Conservation (phyloP, 495 filamentous ascomycete genomes). For the Hyaloscypha hepaticicola region DNA sequence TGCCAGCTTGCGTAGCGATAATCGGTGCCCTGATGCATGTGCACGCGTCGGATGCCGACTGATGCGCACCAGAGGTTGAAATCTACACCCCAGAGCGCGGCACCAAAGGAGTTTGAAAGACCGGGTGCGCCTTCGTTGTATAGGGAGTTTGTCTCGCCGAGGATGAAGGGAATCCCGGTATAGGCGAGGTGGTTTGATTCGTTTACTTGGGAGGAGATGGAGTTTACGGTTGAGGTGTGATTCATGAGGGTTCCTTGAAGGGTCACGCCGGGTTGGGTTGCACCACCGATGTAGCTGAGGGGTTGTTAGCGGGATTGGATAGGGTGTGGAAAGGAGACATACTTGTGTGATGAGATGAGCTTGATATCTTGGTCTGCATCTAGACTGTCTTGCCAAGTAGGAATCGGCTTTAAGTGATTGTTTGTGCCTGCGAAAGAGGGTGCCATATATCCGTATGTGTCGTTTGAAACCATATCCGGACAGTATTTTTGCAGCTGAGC, state of each 20-base stretch:
- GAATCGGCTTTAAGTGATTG: conserved; percentile 52
- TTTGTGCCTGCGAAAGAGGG: conserved; percentile 59
- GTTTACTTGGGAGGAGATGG: conserved; percentile 39
- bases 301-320: conserved; percentile 9
- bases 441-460: conserved; percentile 53
- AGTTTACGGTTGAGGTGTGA: conserved; percentile 54
- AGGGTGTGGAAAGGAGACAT: conserved; percentile 5
- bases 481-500: conserved; percentile 48
- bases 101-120: conserved; percentile 67
- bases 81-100: conserved; percentile 68
- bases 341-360: conserved; percentile 65
- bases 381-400: conserved; percentile 52
- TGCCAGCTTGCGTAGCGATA: conserved; percentile 63
- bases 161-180: conserved; percentile 53
- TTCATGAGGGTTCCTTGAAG: conserved; percentile 66
- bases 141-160: conserved; percentile 66
- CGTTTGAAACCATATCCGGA: conserved; percentile 44
- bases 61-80: conserved; percentile 61
- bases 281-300: conserved; percentile 63
- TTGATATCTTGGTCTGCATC: conserved; percentile 50
- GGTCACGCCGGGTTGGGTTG: conserved; percentile 60
- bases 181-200: conserved; percentile 36
- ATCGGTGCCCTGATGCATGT: conserved; percentile 67
- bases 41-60: conserved; percentile 55
- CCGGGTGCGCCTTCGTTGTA: conserved; percentile 63